Conservation (phyloP, 257 asterid species). For the Fraxinus excelsior region DNA sequence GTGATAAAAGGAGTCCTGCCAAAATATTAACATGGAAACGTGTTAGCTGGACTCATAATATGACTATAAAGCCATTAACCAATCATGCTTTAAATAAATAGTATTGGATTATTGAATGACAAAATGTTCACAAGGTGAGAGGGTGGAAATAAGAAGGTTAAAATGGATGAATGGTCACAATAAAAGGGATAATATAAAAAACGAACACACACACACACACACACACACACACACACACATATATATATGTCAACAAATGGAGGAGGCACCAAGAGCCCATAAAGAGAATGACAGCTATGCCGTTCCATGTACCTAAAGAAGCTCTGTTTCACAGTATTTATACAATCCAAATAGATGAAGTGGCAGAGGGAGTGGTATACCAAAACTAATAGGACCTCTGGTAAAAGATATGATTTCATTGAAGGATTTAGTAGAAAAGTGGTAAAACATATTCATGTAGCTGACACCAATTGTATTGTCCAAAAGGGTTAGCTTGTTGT, state of each 20-base stretch:
- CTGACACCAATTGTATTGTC: background rate
- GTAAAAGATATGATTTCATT: background rate
- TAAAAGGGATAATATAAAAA: background rate
- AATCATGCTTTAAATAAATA: background rate
- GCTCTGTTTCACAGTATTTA: background rate
- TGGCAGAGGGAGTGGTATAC: background rate
- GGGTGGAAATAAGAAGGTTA: background rate
- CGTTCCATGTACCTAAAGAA: background rate
- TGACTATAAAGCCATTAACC: background rate
- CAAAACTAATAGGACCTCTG: background rate
- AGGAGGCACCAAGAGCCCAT: background rate
- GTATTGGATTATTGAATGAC: background rate
- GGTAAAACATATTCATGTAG: background rate
- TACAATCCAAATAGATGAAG: background rate
- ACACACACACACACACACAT: background rate
- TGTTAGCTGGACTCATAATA: conserved; percentile 14
- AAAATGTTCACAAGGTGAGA: background rate
- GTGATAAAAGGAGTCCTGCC: conserved; percentile 95
- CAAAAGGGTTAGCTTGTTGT: background rate
- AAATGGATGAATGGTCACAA: background rate
- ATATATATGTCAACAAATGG: background rate
- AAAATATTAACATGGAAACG: conserved; percentile 24
- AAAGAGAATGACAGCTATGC: background rate
- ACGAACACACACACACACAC: background rate
- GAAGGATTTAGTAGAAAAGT: background rate